Evolutionary conservation across 805 yeast genomes (phyloP).

Genomic region (Candida ipomoeae): DNA sequence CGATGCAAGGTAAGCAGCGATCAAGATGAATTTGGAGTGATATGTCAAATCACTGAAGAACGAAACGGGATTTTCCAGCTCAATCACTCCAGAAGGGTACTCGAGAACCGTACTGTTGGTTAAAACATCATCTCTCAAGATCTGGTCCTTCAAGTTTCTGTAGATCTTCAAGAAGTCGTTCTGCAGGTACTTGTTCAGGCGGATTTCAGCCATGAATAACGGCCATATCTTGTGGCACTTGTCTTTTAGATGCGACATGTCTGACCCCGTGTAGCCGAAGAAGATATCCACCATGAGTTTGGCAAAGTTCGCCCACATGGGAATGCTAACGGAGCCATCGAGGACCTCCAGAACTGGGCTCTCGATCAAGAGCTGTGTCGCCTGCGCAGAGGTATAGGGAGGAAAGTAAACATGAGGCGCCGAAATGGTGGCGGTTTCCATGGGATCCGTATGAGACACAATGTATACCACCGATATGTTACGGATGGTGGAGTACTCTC

Average conservation of each 20-base stretch:
- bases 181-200: constrained; percentile 18
- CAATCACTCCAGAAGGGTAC: constrained; percentile 19
- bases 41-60: constrained; percentile 47
- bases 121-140: constrained; percentile 28
- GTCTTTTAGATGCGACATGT: constrained; percentile 33
- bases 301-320: constrained; percentile 42
- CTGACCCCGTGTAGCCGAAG: constrained; percentile 43
- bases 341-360: constrained; percentile 5
- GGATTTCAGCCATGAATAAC: constrained; percentile 26
- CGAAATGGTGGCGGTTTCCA: constrained; percentile 32
- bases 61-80: constrained; percentile 16
- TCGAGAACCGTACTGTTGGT: constrained; percentile 28
- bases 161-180: constrained; percentile 34
- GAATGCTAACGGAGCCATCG: constrained; percentile 2
- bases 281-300: constrained; percentile 44
- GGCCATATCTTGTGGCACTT: constrained; percentile 33
- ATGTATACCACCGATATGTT: constrained; percentile 39
- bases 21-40: constrained; percentile 64
- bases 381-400: constrained; percentile 34
- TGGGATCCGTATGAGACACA: constrained; percentile 37
- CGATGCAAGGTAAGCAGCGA: constrained; percentile 83
- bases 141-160: constrained; percentile 26
- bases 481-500: constrained; percentile 35
- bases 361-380: constrained; percentile 30
- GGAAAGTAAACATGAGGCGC: constrained; percentile 41